Base-by-base conservation (phyloP, 805 yeast species). In the Starmerella gropengiesseri region DNA sequence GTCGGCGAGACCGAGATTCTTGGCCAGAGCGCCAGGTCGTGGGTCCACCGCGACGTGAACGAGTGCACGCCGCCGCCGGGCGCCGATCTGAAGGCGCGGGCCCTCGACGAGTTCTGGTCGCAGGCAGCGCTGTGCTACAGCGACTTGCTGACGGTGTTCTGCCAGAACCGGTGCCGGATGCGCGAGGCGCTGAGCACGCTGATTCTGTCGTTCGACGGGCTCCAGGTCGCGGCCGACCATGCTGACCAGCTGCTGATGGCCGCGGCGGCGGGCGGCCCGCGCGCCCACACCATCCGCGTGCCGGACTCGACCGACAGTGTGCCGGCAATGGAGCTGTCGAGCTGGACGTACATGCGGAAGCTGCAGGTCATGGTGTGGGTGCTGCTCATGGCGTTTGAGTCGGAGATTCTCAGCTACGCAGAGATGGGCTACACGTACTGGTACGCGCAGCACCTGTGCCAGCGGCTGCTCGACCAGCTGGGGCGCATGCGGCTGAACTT, bases 81-180 rank as follows among this genome's bases (percentile, higher is more conserved):
- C 14, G 35, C 26, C 21, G 46, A 37, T 20, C 46, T 53, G 23
- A 57, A 58, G 26, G 36, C 54, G 39, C 43, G 43, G 22, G 47
- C 50, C n/a, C 37, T 59, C 14, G 55, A 56, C 4, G 59, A 56
- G 29, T 53, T 74, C 11, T 33, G 55, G 27, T 31, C 38, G 7
- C 57, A 56, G 27, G 63, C 62, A 0, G 48, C 43, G 7, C 41
- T 73, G 27, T 62, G 44, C 76, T 78, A 54, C 55, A 73, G 30
- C 69, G 75, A 53, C 56, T 66, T 30, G 71, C 70, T 18, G 57
- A 67, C 52, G 56, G 65, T 57, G 66, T 70, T 52, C 61, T 65
- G 64, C 55, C 79, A 78, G 58, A 89, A 89, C 54, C 77, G 85
- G 27, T 75, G 93, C 38, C 70, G 95, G 43, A 86, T 84, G 55